Conservation (phyloP, 208 protist genomes). For the Wallacemonas sp. region DNA sequence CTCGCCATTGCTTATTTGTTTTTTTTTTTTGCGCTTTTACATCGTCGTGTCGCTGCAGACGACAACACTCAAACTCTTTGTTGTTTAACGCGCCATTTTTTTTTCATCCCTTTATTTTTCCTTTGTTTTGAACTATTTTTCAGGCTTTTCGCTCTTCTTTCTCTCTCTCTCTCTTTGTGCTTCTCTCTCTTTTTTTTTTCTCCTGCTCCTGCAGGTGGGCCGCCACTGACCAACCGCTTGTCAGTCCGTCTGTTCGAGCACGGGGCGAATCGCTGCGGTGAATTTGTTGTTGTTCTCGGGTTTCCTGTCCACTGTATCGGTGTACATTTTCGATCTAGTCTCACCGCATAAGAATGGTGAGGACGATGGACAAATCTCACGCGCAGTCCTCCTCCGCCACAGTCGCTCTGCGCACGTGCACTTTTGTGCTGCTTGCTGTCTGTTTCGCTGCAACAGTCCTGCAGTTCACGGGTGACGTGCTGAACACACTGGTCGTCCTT, state of each 20-base stretch:
- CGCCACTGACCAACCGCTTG: not conserved
- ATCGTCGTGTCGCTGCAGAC: too few species aligned
- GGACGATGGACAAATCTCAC: conserved; percentile 12
- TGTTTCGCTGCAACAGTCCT: conserved; percentile 3
- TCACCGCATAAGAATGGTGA: conserved; percentile 4
- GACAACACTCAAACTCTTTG: too few species aligned
- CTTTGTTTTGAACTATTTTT: conserved; percentile 19
- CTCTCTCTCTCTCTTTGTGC: conserved; percentile 6
- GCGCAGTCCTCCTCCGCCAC: conserved; percentile 11
- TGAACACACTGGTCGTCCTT: not conserved
- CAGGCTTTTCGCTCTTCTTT: conserved; percentile 14
- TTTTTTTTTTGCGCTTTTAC: too few species aligned
- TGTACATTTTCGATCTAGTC: too few species aligned
- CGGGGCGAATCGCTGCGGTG: too few species aligned
- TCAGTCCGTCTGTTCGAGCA: not conserved
- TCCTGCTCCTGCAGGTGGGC: not conserved
- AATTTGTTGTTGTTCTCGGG: not conserved
- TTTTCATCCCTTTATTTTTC: not conserved
- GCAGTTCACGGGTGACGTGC: not conserved
- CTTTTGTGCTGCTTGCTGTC: not conserved
- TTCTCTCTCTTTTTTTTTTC: conserved; percentile 20
- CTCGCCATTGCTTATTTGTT: too few species aligned
- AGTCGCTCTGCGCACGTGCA: conserved; percentile 4
- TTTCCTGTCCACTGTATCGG: too few species aligned
- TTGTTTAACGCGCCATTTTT: not conserved